A percentile compares a stretch with the other conserved stretches of the same genome.
phyloP scores from a whole-genome alignment of 1,284 basidiomycete species.

The Trichosporon inkin region DNA sequence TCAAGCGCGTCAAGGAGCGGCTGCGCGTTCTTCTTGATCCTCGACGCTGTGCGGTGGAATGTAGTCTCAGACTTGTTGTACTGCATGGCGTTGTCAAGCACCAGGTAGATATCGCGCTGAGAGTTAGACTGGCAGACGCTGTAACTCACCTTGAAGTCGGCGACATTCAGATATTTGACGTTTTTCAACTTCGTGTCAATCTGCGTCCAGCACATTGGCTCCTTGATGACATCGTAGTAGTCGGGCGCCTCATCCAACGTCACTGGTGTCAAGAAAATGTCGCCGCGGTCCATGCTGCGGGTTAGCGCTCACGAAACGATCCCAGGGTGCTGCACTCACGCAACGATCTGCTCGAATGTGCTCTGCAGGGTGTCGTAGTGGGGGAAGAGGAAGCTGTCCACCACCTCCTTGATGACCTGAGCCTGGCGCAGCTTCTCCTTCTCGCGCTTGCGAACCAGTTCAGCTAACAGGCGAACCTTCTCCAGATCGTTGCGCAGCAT shows the following conservation, averaged over 20 bases:
- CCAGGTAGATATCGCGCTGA: conserved; percentile 75
- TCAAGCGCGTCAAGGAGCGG: conserved; percentile 63
- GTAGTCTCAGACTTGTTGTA: conserved; percentile 77
- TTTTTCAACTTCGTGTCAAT: conserved; percentile 75
- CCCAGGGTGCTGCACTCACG: conserved; percentile 54
- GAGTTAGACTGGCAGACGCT: conserved; percentile 7
- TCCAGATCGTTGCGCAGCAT: conserved; percentile 74
- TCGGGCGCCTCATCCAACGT: conserved; percentile 68
- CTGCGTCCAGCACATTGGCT: conserved; percentile 79
- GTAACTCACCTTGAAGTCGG: conserved; percentile 65
- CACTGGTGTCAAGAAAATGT: conserved; percentile 78
- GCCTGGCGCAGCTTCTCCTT: conserved; percentile 72
- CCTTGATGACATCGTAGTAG: conserved; percentile 82
- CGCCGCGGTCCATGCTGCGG: conserved; percentile 65
- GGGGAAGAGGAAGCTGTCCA: conserved; percentile 65
- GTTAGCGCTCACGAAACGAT: conserved; percentile 10
- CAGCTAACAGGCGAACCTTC: conserved; percentile 65
- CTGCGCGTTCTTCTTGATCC: conserved; percentile 61
- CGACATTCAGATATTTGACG: conserved; percentile 70
- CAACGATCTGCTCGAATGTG: conserved; percentile 66
- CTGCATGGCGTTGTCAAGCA: conserved; percentile 76
- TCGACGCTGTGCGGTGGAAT: conserved; percentile 68
- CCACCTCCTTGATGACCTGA: conserved; percentile 64
- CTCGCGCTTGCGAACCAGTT: conserved; percentile 75
- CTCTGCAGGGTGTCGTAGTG: conserved; percentile 61